Evolutionary conservation across 1,139 yeast genomes (phyloP), one percentile per base, ranked within the genome.

Genomic region (Zygoascus hellenicus): DNA sequence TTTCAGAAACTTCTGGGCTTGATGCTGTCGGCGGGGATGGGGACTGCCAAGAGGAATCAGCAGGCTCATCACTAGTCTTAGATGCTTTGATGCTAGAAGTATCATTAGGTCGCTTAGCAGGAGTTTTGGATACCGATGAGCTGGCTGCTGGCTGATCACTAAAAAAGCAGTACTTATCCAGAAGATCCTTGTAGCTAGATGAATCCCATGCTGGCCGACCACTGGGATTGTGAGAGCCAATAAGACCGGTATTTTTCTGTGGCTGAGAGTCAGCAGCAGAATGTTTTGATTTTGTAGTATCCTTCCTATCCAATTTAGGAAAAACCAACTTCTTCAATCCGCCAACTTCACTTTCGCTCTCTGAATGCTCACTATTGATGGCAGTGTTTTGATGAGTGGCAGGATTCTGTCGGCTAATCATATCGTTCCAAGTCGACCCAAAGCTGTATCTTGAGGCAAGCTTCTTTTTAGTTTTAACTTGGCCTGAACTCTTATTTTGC

Each of bases 161-260:
- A 59, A 71, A 83, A 59, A 86, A 86, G 61, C 95, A 86, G 64
- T 82, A 86, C 49, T 80, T 79, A 52, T 83, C 82, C 53, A 86
- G 68, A 38, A 86, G 67, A 54, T 81, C 84, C 59, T 80, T 79
- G 62, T 86, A 86, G 0, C 82, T 72, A 51, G 76, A 72, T 5
- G 88, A 77, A 58, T 80, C 77, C 59, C 81, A 66, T 2, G 69
- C 61, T 35, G 60, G 61, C 26, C 55, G 48, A 36, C 48, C 44
- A 13, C 41, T 45, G 9, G 43, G 42, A 14, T 39, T 37, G 9
- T 41, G 26, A 9, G 48, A 9, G 9, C 45, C 22, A 6, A 40
- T 26, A 14, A 43, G 30, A 9, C 36, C 29, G 3, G 36, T 22
- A 17, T 43, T 36, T 16, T 40, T 22, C 11, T 16, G 22, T 11